phyloP scores from a whole-genome alignment of 2,329 filamentous ascomycete genomes.

The Aureobasidium sp. region DNA sequence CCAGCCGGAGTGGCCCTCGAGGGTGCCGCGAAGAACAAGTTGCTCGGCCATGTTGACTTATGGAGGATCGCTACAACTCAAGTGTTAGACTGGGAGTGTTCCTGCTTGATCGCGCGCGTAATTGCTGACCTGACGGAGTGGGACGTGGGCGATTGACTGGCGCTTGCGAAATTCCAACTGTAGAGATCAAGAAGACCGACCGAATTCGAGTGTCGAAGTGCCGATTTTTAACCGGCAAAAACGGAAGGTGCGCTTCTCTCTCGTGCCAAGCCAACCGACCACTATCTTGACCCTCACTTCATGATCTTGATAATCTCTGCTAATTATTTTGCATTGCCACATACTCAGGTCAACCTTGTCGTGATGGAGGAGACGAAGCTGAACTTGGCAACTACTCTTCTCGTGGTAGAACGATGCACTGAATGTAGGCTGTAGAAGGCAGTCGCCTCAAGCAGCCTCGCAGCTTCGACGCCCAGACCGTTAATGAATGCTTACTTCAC shows the following conservation, averaged over 20 bases:
- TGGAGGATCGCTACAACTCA: conserved; percentile 10
- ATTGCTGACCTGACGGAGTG: conserved; percentile 15
- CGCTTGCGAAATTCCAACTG: neutral
- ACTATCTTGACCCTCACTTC: neutral
- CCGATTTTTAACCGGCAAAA: neutral
- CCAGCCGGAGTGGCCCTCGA: conserved; percentile 94
- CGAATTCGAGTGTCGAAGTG: too few relatives aligned
- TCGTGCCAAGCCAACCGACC: neutral
- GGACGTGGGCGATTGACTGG: conserved; percentile 15
- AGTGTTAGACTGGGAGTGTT: conserved; percentile 1
- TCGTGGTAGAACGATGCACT: neutral
- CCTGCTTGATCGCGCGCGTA: neutral
- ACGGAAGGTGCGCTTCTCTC: neutral
- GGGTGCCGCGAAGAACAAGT: conserved; percentile 38
- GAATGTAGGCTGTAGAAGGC: neutral
- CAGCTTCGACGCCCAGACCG: neutral
- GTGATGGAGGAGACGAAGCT: neutral
- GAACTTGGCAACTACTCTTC: neutral
- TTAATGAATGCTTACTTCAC: neutral
- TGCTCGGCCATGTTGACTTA: conserved; percentile 31
- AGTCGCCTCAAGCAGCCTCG: neutral
- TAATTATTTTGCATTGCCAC: neutral
- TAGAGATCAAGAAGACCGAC: neutral
- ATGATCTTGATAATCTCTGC: neutral
- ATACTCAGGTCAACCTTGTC: neutral